Conservation (phyloP, 2,329 filamentous ascomycete genomes). For the Calonectria fujianensis region DNA sequence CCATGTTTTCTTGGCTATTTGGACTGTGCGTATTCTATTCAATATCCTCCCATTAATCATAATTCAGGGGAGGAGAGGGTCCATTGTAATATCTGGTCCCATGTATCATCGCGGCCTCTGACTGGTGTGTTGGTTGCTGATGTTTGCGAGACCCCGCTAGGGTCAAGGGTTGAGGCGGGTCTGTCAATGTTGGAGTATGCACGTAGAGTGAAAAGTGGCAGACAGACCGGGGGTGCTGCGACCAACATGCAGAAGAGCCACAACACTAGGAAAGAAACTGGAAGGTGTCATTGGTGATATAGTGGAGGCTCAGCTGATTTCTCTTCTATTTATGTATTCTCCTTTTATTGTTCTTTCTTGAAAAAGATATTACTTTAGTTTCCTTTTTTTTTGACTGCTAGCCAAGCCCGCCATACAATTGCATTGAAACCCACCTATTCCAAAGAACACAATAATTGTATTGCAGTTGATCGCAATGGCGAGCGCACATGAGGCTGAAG, state of each 20-base stretch:
- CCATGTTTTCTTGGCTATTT: no score
- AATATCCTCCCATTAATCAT: no score
- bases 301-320: background rate
- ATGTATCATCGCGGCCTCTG: no score
- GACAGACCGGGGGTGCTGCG: conserved; percentile 9
- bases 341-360: background rate
- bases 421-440: background rate
- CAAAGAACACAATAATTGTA: no score
- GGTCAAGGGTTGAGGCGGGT: no score
- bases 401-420: background rate
- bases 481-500: conserved; percentile 39
- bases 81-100: no score
- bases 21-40: no score
- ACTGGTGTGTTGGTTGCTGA: no score
- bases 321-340: background rate
- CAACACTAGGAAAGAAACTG: conserved; percentile 14
- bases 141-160: no score
- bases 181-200: no score
- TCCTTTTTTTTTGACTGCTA: background rate
- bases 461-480: conserved; percentile 31
- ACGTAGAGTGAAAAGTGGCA: background rate
- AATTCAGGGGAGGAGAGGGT: no score
- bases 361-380: no score
- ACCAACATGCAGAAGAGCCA: conserved; percentile 42
- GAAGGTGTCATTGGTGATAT: background rate